Percentiles rank a stretch among this genome's conserved stretches.
These are phyloP conservation scores for Obelidium mucronatum DNA, from an alignment of 192 early-diverging fungal species.

Conservation along the genomic window DNA sequence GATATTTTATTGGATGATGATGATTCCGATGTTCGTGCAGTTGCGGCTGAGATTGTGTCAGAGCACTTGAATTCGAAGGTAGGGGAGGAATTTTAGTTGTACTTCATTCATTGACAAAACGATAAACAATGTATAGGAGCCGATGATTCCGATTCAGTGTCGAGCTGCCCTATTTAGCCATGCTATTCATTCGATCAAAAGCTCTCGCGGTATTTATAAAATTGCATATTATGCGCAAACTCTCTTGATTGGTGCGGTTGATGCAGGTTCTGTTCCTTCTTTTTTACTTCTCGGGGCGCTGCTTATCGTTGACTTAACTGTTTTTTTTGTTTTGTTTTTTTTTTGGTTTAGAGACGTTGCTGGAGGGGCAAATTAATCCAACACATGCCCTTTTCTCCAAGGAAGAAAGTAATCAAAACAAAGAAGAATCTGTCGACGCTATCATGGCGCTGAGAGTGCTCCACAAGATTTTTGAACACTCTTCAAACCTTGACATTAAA, in stretches of 20 bases:
- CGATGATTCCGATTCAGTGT: conserved; percentile 61
- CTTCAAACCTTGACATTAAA: background rate
- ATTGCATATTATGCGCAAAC: conserved; percentile 27
- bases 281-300: background rate
- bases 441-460: conserved; percentile 32
- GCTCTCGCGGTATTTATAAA: conserved; percentile 37
- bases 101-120: conserved; percentile 7
- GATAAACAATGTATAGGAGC: conserved; percentile 40
- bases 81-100: background rate
- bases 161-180: conserved; percentile 57
- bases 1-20: conserved; percentile 75
- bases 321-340: conserved; percentile 40
- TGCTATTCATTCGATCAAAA: conserved; percentile 45
- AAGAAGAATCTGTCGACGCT: conserved; percentile 73
- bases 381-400: conserved; percentile 77
- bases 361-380: conserved; percentile 30
- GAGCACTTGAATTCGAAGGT: conserved; percentile 62
- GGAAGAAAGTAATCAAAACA: conserved; percentile 78
- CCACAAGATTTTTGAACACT: background rate
- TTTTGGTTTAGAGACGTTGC: conserved; percentile 39
- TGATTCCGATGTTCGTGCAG: conserved; percentile 77
- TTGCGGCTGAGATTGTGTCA: conserved; percentile 66
- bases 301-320: no score
- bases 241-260: conserved; percentile 32
- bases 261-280: conserved; percentile 14